Base-by-base conservation (phyloP, 768 basidiomycete species). In the Lentinula raphanica region DNA sequence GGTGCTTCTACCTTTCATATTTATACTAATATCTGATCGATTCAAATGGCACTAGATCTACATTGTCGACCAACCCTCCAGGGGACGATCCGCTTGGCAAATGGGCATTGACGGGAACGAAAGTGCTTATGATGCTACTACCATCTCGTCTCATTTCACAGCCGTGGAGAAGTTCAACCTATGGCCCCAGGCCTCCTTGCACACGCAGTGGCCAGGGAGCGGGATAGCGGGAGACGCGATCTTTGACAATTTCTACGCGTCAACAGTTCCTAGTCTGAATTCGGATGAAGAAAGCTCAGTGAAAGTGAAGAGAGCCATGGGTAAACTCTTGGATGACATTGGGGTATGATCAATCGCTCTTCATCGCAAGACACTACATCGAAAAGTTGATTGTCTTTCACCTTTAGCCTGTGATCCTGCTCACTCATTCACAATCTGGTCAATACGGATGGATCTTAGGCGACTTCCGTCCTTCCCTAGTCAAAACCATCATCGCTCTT, bases 341-440 rank as follows among this genome's bases (percentile, higher is more conserved):
- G 74, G 74, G 0, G 74, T 76, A 61, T 45, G 72, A n/a, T n/a
- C n/a, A n/a, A n/a, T n/a, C 44, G 15, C 5, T 39, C 9, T n/a
- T 38, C 25, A 38, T 39, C 3, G 5, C 21, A 25, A 19, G 5
- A n/a, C 5, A 8, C 4, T 17, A 21, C 21, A 8, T 15, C 15
- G 58, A 29, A 42, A 29, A 59, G 54, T 28, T 21, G 15, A 60
- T n/a, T 28, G 29, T 11, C 19, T 36, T 23, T 28, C 11, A 7
- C 23, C 32, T 25, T 13, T 2, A 76, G 74, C 72, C 74, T 25
- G 67, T 60, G 4, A 61, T 74, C 7, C 44, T 76, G 17, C 58
- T 76, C 38, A 72, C 74, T 2, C 74, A 76, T 54, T 76, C 74
- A 1, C 74, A 76, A 56, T 63, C 70, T 13, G 74, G 74, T 5